Evolutionary conservation across 352 stramenopile genomes (phyloP).

Genomic region (Globisporangium okanoganense): DNA sequence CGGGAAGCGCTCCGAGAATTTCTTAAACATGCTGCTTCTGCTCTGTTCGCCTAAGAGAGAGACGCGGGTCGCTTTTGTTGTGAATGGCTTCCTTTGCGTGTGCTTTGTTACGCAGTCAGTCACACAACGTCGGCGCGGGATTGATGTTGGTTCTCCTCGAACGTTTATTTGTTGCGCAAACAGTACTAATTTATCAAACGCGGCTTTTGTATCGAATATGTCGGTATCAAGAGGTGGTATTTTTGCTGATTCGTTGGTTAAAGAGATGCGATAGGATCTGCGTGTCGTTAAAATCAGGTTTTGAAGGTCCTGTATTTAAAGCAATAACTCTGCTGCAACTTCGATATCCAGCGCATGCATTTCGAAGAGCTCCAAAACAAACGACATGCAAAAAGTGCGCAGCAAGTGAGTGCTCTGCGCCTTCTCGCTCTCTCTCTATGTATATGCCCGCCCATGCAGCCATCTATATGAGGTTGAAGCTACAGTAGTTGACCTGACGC

Average conservation of each 20-base stretch:
- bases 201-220: too few species aligned
- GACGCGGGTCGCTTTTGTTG: neutral
- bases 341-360: slow-evolving; percentile 1
- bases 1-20: slow-evolving; percentile 72
- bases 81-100: slow-evolving; percentile 11
- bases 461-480: slow-evolving; percentile 2
- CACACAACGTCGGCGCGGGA: neutral
- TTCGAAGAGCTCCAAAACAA: slow-evolving; percentile 4
- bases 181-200: neutral
- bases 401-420: slow-evolving; percentile 36
- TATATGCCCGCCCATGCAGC: neutral
- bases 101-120: neutral
- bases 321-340: neutral
- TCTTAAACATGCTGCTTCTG: slow-evolving; percentile 69
- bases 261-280: too few species aligned
- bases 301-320: neutral
- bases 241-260: too few species aligned
- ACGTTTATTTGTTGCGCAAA: slow-evolving; percentile 6
- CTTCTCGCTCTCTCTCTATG: slow-evolving; percentile 1
- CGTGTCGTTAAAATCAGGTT: neutral
- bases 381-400: slow-evolving; percentile 40
- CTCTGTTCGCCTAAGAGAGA: neutral
- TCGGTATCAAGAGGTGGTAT: neutral
- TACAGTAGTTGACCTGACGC: neutral
- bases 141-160: slow-evolving; percentile 6